These are phyloP conservation scores for Psilocybe azurescens DNA, from an alignment of 768 basidiomycete species.

Conservation along the genomic window DNA sequence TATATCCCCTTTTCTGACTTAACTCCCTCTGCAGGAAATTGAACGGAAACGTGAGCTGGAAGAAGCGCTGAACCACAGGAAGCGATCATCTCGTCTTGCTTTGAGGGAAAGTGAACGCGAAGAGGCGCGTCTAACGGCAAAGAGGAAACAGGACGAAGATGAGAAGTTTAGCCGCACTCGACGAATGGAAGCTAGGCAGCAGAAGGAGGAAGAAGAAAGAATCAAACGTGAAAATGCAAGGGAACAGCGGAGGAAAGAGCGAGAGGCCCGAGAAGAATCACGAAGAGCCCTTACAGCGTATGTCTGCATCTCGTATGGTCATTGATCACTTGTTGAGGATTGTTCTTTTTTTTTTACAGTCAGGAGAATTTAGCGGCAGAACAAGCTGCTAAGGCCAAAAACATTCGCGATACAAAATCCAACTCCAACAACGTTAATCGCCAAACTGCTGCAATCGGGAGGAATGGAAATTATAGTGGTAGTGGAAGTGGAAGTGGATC, in stretches of 20 bases:
- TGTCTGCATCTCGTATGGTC: constrained; percentile 13
- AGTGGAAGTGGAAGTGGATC: constrained; percentile 34
- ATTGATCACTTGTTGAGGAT: background rate
- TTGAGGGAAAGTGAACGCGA: constrained; percentile 82
- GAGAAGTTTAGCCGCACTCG: constrained; percentile 70
- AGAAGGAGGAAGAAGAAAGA: constrained; percentile 62
- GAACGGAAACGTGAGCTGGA: constrained; percentile 68
- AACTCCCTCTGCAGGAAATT: constrained; percentile 50
- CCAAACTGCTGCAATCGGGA: constrained; percentile 18
- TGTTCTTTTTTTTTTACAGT: background rate
- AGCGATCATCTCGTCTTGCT: constrained; percentile 90
- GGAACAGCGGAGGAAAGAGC: constrained; percentile 55
- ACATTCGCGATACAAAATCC: background rate
- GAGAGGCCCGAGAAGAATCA: constrained; percentile 47
- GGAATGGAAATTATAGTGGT: constrained; percentile 17
- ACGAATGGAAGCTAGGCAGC: constrained; percentile 59
- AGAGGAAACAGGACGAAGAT: constrained; percentile 65
- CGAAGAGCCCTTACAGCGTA: constrained; percentile 25
- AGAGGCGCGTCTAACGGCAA: constrained; percentile 65
- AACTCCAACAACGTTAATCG: background rate
- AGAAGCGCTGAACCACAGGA: constrained; percentile 82
- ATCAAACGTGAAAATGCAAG: constrained; percentile 61
- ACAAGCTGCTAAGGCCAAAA: constrained; percentile 3
- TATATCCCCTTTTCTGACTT: background rate
- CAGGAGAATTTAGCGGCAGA: constrained; percentile 8